Conservation (phyloP, 2,329 filamentous ascomycete genomes). For the Biscogniauxia sp. region DNA sequence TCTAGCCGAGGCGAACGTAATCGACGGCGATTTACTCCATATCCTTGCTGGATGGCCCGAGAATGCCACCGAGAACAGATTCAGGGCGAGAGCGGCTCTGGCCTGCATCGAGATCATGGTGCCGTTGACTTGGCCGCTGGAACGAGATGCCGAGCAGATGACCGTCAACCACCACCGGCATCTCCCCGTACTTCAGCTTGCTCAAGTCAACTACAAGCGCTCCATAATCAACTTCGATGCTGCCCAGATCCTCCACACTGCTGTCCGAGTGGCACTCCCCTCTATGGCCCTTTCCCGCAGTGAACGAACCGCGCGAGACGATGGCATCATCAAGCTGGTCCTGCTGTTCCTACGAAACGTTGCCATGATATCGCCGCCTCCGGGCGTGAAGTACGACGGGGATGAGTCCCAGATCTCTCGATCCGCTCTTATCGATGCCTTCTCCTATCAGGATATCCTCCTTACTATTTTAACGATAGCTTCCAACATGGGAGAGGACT, state of each 20-base stretch:
- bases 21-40: constrained; percentile 83
- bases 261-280: constrained; percentile 77
- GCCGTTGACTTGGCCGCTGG: constrained; percentile 90
- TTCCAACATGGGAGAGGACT: constrained; percentile 92
- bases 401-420: constrained; percentile 87
- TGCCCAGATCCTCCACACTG: constrained; percentile 73
- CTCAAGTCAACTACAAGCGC: constrained; percentile 87
- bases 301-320: constrained; percentile 76
- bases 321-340: constrained; percentile 87
- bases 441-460: constrained; percentile 88
- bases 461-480: constrained; percentile 80
- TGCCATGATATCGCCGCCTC: constrained; percentile 75
- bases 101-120: constrained; percentile 89
- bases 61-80: constrained; percentile 66
- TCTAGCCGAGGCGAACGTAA: constrained; percentile 86
- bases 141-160: constrained; percentile 74
- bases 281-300: constrained; percentile 76
- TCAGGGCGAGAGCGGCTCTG: constrained; percentile 76
- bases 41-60: constrained; percentile 83
- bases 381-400: constrained; percentile 72
- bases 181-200: constrained; percentile 81
- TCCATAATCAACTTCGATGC: constrained; percentile 81
- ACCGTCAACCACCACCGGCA: constrained; percentile 93
- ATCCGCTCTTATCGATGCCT: constrained; percentile 83
- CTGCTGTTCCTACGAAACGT: constrained; percentile 89